Percentiles rank a stretch among this genome's conserved stretches.
Evolutionary conservation across 1,284 basidiomycete genomes (phyloP).

Genomic region (Rhodotorula sp.): DNA sequence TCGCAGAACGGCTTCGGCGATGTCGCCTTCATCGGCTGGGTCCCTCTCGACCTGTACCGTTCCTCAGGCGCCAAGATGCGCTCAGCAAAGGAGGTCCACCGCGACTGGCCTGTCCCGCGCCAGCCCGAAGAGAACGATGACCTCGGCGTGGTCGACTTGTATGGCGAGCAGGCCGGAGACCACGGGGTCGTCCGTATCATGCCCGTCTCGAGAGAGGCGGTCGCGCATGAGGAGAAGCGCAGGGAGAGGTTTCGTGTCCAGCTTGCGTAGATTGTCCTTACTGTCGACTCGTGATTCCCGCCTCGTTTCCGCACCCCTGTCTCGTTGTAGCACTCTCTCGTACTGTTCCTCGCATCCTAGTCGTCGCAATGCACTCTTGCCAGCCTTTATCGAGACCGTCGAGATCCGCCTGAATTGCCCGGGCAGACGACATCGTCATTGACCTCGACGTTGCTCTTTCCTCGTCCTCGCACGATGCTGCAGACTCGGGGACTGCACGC

Average conservation of each 20-base stretch:
- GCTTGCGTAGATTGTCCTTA: not conserved
- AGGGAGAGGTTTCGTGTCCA: not conserved
- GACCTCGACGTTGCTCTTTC: not conserved
- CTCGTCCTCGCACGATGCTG: constrained; percentile 3
- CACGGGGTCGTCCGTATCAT: not conserved
- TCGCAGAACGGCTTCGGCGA: constrained; percentile 35
- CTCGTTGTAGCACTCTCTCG: too few species aligned
- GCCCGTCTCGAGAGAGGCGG: not conserved
- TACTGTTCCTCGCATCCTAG: too few species aligned
- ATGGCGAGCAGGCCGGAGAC: constrained; percentile 47
- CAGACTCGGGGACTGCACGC: not conserved
- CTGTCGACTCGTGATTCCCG: not conserved
- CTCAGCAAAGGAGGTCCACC: constrained; percentile 20
- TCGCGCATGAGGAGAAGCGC: not conserved
- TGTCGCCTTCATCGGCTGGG: constrained; percentile 36
- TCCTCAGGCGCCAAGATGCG: constrained; percentile 29
- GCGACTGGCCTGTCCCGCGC: constrained; percentile 35
- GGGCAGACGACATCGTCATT: too few species aligned
- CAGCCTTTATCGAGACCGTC: too few species aligned
- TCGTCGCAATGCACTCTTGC: too few species aligned
- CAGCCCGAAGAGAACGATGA: constrained; percentile 30
- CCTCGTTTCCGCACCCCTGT: too few species aligned
- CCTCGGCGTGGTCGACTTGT: constrained; percentile 48
- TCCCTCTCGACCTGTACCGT: constrained; percentile 37
- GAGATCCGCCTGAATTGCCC: too few species aligned